A percentile compares a stretch with the other conserved stretches of the same genome.
Conservation (phyloP, 2,329 filamentous ascomycete genomes). For the Microdochium paspali region DNA sequence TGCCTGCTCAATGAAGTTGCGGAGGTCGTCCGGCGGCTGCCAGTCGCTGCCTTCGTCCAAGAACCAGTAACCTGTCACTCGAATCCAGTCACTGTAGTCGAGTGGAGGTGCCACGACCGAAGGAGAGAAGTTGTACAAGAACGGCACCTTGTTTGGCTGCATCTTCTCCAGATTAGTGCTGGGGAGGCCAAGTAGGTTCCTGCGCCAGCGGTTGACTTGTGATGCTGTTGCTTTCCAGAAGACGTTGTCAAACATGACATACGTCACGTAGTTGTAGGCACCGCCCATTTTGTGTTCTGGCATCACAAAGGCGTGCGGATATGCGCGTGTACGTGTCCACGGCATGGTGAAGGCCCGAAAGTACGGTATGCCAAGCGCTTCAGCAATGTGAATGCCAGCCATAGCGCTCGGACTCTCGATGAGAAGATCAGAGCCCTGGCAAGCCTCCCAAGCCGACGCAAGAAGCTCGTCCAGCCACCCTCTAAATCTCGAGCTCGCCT, state of each 20-base stretch:
- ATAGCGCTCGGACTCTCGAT: slow-evolving; percentile 96
- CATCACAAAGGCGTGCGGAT: slow-evolving; percentile 93
- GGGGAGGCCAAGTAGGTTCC: slow-evolving; percentile 66
- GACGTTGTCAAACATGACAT: slow-evolving; percentile 91
- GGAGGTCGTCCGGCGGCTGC: slow-evolving; percentile 65
- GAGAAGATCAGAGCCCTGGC: slow-evolving; percentile 77
- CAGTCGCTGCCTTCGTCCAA: slow-evolving; percentile 65
- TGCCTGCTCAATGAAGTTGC: slow-evolving; percentile 75
- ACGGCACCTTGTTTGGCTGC: slow-evolving; percentile 95
- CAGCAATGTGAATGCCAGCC: slow-evolving; percentile 95
- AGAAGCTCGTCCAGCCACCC: slow-evolving; percentile 92
- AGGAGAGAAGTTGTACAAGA: slow-evolving; percentile 94
- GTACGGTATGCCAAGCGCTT: slow-evolving; percentile 86
- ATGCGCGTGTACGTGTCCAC: slow-evolving; percentile 91
- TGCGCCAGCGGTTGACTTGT: slow-evolving; percentile 90
- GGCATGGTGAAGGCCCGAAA: slow-evolving; percentile 98
- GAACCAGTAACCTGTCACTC: slow-evolving; percentile 97
- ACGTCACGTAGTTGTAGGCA: slow-evolving; percentile 89
- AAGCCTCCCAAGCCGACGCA: slow-evolving; percentile 71
- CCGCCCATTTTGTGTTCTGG: slow-evolving; percentile 91
- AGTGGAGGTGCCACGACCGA: slow-evolving; percentile 88
- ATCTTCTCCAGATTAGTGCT: slow-evolving; percentile 81
- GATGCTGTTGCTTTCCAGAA: slow-evolving; percentile 92
- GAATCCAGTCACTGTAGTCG: slow-evolving; percentile 96
- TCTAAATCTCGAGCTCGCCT: slow-evolving; percentile 80